Percentiles rank a stretch among this genome's conserved stretches.
phyloP scores from a whole-genome alignment of 176 grass and related monocot genomes.

The Puya raimondii region DNA sequence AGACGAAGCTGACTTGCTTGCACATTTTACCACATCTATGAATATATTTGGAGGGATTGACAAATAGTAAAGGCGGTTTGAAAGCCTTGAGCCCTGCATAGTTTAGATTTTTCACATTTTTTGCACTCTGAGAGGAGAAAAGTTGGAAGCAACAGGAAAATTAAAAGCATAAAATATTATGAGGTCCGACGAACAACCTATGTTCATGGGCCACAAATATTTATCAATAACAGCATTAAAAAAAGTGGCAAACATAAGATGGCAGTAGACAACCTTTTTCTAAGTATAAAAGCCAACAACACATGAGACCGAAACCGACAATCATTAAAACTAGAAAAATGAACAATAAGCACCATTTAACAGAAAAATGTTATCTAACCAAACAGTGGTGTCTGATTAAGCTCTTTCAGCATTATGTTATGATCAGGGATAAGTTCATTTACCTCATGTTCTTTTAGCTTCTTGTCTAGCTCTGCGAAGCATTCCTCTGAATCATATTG shows the following conservation, averaged over 20 bases:
- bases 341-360: background rate
- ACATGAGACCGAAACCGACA: background rate
- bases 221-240: background rate
- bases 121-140: constrained; percentile 11
- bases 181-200: no score
- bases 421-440: constrained; percentile 1
- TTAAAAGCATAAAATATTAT: no score
- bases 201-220: no score
- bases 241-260: background rate
- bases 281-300: background rate
- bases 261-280: no score
- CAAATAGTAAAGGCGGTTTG: constrained; percentile 83
- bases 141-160: constrained; percentile 1
- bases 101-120: background rate
- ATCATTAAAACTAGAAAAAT: background rate
- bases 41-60: constrained; percentile 99
- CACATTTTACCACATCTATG: constrained; percentile 90
- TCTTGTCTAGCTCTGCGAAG: constrained; percentile 77
- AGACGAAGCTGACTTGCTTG: constrained; percentile 76
- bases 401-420: constrained; percentile 3
- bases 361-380: background rate
- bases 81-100: constrained; percentile 61
- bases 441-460: constrained; percentile 86
- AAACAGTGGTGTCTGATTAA: background rate
- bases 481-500: constrained; percentile 80